Conservation (phyloP, 108 stramenopile species). For the Seminavis robusta region DNA sequence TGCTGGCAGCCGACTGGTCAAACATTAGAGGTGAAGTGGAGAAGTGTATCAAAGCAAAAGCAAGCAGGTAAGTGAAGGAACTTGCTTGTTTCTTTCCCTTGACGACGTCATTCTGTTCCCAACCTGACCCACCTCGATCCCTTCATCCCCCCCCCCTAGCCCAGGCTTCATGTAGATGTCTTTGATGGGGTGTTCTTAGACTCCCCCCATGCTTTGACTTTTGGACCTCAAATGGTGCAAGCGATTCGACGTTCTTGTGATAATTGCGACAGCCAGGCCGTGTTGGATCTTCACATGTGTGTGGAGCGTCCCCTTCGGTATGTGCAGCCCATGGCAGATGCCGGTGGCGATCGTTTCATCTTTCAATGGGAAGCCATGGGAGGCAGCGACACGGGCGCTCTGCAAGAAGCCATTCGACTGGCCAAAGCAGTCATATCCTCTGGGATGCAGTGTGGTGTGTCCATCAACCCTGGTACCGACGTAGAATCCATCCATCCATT, state of each 20-base stretch:
- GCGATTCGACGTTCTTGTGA: conserved; percentile 51
- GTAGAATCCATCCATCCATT: conserved; percentile 39
- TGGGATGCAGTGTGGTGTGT: conserved; percentile 65
- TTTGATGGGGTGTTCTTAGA: conserved; percentile 87
- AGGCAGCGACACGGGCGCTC: neutral
- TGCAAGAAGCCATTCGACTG: conserved; percentile 37
- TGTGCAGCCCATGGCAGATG: conserved; percentile 59
- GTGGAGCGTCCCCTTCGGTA: conserved; percentile 68
- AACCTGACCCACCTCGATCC: too few species aligned
- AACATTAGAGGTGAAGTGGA: conserved; percentile 72
- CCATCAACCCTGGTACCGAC: conserved; percentile 63
- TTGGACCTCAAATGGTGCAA: conserved; percentile 83
- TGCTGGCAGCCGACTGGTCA: conserved; percentile 84
- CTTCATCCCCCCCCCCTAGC: too few species aligned
- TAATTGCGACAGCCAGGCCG: neutral
- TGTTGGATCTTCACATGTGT: conserved; percentile 73
- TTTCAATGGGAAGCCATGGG: conserved; percentile 77
- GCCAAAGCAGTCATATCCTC: conserved; percentile 33
- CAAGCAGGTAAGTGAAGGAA: too few species aligned
- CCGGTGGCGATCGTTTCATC: conserved; percentile 64
- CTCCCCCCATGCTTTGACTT: conserved; percentile 77
- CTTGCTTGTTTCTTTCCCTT: too few species aligned
- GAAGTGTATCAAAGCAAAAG: conserved; percentile 63
- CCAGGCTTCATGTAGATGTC: conserved; percentile 82
- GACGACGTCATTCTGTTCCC: too few species aligned